Evolutionary conservation across 2,329 filamentous ascomycete species (phyloP).

Genomic region (Xylariaceae sp.): DNA sequence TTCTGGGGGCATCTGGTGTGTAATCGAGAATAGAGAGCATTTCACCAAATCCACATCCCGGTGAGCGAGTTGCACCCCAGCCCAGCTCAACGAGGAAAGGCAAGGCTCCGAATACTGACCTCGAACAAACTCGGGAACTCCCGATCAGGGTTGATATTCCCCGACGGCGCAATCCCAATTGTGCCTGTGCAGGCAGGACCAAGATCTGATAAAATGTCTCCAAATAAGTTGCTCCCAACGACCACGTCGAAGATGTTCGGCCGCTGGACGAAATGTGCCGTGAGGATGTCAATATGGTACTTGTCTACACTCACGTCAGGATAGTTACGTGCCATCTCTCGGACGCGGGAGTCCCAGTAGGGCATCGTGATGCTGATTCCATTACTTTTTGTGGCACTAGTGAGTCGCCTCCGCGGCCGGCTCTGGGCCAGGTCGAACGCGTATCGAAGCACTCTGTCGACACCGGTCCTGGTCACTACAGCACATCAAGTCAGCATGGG

Average conservation of each 20-base stretch:
- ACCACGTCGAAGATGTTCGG: conserved; percentile 62
- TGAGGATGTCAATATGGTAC: conserved; percentile 68
- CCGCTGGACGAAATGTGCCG: conserved; percentile 61
- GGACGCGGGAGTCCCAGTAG: conserved; percentile 64
- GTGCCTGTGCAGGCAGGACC: conserved; percentile 66
- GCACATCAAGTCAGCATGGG: not conserved
- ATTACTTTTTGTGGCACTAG: conserved; percentile 68
- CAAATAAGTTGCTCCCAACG: conserved; percentile 62
- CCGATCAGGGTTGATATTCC: conserved; percentile 63
- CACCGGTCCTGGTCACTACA: conserved; percentile 54
- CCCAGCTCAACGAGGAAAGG: not conserved
- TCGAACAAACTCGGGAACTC: conserved; percentile 65
- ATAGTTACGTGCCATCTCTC: conserved; percentile 54
- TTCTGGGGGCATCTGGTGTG: too few species aligned
- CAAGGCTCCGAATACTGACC: not conserved
- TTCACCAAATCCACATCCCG: too few species aligned
- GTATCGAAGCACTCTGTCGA: conserved; percentile 62
- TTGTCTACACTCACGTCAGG: conserved; percentile 61
- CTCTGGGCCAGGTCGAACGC: conserved; percentile 62
- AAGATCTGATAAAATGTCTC: conserved; percentile 66
- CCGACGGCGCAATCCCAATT: conserved; percentile 68
- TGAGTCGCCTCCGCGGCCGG: conserved; percentile 57
- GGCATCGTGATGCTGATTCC: conserved; percentile 67
- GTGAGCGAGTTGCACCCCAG: too few species aligned
- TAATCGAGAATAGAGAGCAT: too few species aligned